phyloP scores from a whole-genome alignment of 208 protist genomes.

The Naegleria fowleri region DNA sequence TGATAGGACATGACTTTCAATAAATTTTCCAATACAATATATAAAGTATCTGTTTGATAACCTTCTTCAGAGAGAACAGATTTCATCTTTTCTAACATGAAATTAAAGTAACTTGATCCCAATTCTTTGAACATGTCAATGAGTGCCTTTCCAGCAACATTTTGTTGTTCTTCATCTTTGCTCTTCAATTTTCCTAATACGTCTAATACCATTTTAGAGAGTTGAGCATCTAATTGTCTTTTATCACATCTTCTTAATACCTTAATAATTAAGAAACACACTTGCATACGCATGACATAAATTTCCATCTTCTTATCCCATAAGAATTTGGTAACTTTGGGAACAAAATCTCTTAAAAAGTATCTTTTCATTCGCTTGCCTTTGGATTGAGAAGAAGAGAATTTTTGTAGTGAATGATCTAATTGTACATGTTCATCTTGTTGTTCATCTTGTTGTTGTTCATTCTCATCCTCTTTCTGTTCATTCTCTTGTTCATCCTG shows the following conservation, averaged over 20 bases:
- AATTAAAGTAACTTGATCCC: background rate
- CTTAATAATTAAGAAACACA: constrained; percentile 8
- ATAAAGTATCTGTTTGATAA: background rate
- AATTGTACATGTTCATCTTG: no score
- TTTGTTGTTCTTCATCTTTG: background rate
- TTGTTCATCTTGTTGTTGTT: no score
- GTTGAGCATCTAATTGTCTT: background rate
- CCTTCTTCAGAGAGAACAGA: background rate
- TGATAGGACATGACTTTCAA: background rate
- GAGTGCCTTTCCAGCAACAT: background rate
- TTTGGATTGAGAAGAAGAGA: background rate
- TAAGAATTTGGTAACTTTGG: background rate
- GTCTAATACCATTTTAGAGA: background rate
- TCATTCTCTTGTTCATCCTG: background rate
- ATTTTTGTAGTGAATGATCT: no score
- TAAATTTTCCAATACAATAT: background rate
- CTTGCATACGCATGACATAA: background rate
- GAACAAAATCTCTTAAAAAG: background rate
- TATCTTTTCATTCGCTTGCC: background rate
- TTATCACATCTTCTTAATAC: constrained; percentile 6
- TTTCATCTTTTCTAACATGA: background rate
- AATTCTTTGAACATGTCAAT: background rate
- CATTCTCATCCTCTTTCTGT: background rate
- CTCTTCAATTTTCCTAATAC: constrained; percentile 11
- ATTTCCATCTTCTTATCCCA: constrained; percentile 16